These are phyloP conservation scores for Ceratobasidium sp. DNA, from an alignment of 1,284 basidiomycete genomes.

Conservation along the genomic window DNA sequence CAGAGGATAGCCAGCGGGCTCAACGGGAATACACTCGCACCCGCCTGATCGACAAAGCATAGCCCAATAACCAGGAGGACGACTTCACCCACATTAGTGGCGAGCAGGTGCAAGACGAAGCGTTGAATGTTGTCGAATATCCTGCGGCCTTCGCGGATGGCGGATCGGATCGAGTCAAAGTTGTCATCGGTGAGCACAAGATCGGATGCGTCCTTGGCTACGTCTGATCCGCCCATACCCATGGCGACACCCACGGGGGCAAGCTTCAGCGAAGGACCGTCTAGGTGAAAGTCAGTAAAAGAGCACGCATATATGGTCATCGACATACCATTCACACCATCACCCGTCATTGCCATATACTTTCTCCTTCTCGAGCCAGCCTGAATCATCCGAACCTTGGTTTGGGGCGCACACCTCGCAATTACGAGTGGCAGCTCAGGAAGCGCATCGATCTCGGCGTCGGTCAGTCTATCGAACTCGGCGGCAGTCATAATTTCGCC, in stretches of 20 bases:
- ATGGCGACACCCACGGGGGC: constrained; percentile 72
- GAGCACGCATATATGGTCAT: neutral
- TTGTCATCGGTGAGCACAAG: constrained; percentile 73
- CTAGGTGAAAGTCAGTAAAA: no score
- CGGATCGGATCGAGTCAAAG: no score
- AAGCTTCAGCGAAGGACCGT: constrained; percentile 60
- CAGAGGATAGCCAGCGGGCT: constrained; percentile 67
- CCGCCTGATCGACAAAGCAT: constrained; percentile 64
- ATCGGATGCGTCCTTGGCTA: no score
- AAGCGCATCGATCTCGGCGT: constrained; percentile 64
- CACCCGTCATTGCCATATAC: constrained; percentile 52
- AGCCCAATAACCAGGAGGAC: constrained; percentile 67
- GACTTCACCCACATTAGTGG: constrained; percentile 68
- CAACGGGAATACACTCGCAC: constrained; percentile 69
- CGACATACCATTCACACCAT: constrained; percentile 69
- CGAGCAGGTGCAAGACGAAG: constrained; percentile 58
- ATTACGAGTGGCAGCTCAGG: constrained; percentile 62
- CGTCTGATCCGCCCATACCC: constrained; percentile 67
- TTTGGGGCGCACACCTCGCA: constrained; percentile 61
- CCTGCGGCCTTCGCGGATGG: no score
- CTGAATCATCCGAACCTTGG: constrained; percentile 60
- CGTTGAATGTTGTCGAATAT: constrained; percentile 55
- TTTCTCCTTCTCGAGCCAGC: constrained; percentile 58
- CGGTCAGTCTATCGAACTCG: constrained; percentile 67
- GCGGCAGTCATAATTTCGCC: constrained; percentile 59